Evolutionary conservation across 2,329 filamentous ascomycete species (phyloP).

Genomic region (Pseudopyricularia cyperi): DNA sequence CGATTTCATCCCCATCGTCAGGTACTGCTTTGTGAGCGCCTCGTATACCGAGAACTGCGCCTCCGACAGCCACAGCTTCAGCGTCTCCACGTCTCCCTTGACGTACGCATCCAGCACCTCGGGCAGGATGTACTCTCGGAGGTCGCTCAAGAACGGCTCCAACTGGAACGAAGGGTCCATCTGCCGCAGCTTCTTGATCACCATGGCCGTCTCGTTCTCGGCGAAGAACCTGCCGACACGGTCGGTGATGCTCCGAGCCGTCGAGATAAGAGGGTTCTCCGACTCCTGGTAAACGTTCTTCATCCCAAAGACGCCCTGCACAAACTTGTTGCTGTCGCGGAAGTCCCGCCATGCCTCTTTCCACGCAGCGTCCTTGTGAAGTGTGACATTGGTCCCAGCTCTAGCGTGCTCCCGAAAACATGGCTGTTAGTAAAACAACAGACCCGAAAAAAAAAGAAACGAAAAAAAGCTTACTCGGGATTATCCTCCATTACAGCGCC

Average conservation of each 20-base stretch:
- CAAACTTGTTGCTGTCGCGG: constrained; percentile 75
- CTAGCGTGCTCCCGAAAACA: constrained; percentile 28
- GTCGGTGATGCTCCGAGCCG: constrained; percentile 87
- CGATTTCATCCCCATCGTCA: constrained; percentile 81
- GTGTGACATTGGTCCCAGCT: constrained; percentile 82
- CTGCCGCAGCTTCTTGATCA: constrained; percentile 94
- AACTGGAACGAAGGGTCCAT: constrained; percentile 94
- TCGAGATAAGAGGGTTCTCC: constrained; percentile 88
- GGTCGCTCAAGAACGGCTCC: constrained; percentile 86
- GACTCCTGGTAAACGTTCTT: constrained; percentile 89
- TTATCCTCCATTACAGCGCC: constrained; percentile 64
- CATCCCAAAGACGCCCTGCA: constrained; percentile 78
- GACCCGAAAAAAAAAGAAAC: constrained; percentile 6
- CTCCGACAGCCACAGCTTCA: constrained; percentile 91
- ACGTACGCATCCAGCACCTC: constrained; percentile 97
- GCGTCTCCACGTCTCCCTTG: constrained; percentile 80
- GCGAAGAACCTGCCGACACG: constrained; percentile 91
- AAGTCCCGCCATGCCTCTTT: constrained; percentile 98
- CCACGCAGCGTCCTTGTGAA: constrained; percentile 96
- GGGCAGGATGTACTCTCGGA: constrained; percentile 94
- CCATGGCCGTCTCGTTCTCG: constrained; percentile 93
- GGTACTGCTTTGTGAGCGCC: constrained; percentile 93
- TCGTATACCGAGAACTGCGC: constrained; percentile 95
- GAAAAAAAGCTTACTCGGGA: constrained; percentile 57
- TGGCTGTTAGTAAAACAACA: not conserved